Conservation (phyloP, 495 filamentous ascomycete species). For the Neurospora africana region DNA sequence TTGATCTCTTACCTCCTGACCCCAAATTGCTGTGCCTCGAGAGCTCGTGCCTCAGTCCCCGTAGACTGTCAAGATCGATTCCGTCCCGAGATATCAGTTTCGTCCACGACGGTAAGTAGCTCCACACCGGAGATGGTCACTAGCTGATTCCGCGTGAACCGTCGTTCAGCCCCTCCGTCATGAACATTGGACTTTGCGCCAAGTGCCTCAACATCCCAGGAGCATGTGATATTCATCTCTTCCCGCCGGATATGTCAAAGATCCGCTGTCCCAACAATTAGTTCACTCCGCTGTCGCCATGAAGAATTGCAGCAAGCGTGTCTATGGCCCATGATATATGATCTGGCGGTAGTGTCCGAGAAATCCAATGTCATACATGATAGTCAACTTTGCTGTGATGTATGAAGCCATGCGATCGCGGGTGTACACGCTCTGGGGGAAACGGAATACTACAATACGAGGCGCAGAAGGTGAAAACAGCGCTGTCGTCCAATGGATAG, state of each 20-base stretch:
- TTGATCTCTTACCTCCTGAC: conserved; percentile 4
- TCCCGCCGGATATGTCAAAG: background rate
- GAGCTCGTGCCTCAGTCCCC: background rate
- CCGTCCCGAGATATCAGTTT: background rate
- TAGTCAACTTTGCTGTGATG: background rate
- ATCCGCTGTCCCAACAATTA: background rate
- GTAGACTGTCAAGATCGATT: background rate
- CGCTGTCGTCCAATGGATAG: background rate
- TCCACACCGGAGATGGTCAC: background rate
- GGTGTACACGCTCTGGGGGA: background rate
- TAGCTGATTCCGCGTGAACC: background rate
- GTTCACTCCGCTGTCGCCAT: background rate
- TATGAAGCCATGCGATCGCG: background rate
- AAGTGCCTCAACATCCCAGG: background rate
- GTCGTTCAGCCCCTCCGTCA: background rate
- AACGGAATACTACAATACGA: background rate
- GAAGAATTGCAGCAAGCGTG: background rate
- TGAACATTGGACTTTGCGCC: background rate
- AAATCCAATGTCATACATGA: background rate
- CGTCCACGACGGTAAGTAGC: background rate
- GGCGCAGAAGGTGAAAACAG: background rate
- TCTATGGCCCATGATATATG: background rate
- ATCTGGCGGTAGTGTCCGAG: background rate
- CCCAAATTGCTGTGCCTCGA: background rate
- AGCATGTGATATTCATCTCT: background rate